A percentile compares a stretch with the other conserved stretches of the same genome.
Evolutionary conservation across 495 filamentous ascomycete species (phyloP).

Genomic region (Hapsidospora chrysogenum): DNA sequence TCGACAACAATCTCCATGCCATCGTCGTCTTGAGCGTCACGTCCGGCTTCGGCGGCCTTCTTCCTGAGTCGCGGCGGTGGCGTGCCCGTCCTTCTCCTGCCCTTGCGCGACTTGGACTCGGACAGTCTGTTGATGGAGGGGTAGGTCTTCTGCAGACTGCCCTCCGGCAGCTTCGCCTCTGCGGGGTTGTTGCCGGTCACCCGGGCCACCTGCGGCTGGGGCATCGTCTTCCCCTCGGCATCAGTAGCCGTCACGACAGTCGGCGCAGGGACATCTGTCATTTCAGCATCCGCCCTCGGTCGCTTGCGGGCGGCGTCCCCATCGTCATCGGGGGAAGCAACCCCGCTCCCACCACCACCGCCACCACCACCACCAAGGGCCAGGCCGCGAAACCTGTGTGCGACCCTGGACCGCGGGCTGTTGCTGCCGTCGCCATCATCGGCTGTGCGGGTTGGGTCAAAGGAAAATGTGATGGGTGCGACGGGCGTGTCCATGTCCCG

Average conservation of each 20-base stretch:
- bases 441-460: slow-evolving; percentile 12
- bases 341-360: slow-evolving; percentile 16
- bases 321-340: slow-evolving; percentile 10
- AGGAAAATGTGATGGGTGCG: slow-evolving; percentile 13
- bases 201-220: not conserved
- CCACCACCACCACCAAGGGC: slow-evolving; percentile 25
- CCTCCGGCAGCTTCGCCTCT: slow-evolving; percentile 4
- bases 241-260: not conserved
- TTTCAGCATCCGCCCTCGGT: slow-evolving; percentile 6
- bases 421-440: slow-evolving; percentile 23
- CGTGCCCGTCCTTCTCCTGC: slow-evolving; percentile 22
- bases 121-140: slow-evolving; percentile 20
- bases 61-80: slow-evolving; percentile 13
- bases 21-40: slow-evolving; percentile 11
- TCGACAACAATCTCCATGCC: slow-evolving; percentile 24
- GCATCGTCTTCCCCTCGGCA: slow-evolving; percentile 4
- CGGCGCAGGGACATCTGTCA: not conserved
- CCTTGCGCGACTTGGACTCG: slow-evolving; percentile 21
- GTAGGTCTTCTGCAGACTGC: slow-evolving; percentile 14
- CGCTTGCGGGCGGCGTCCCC: slow-evolving; percentile 9
- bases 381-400: slow-evolving; percentile 45
- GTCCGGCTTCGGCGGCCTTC: not conserved
- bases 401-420: slow-evolving; percentile 49
- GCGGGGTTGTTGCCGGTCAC: no score
- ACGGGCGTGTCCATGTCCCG: slow-evolving; percentile 14